These are phyloP conservation scores for Raphanus raphanistrum DNA, from an alignment of 345 rosid genomes.

Conservation along the genomic window DNA sequence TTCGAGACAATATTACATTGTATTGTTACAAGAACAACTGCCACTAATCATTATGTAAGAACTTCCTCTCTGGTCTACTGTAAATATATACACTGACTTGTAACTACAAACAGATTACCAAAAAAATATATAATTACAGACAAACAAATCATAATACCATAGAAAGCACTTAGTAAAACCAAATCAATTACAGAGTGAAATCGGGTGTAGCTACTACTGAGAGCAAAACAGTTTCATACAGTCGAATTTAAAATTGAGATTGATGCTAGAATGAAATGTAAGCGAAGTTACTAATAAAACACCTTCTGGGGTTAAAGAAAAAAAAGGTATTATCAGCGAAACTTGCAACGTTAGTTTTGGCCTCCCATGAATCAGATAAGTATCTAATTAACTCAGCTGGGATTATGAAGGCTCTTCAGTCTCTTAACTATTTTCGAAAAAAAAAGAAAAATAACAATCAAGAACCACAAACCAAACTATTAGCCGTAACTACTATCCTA, in stretches of 20 bases:
- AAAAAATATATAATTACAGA: neutral
- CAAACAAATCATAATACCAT: neutral
- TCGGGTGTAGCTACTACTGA: neutral
- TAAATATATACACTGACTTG: neutral
- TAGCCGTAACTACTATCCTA: neutral
- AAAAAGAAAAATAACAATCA: neutral
- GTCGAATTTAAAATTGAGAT: slow-evolving; percentile 2
- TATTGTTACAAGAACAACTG: neutral
- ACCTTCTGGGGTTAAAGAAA: slow-evolving; percentile 24
- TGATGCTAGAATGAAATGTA: slow-evolving; percentile 14
- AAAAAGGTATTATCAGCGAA: slow-evolving; percentile 46
- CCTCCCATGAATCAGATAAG: slow-evolving; percentile 45
- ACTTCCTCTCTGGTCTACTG: neutral
- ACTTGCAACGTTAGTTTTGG: slow-evolving; percentile 37
- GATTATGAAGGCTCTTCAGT: slow-evolving; percentile 36
- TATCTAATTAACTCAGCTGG: slow-evolving; percentile 27
- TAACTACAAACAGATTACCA: neutral
- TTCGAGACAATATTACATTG: neutral
- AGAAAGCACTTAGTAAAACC: neutral
- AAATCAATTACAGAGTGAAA: neutral
- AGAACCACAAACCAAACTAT: neutral
- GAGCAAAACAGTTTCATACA: neutral
- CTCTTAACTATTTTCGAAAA: slow-evolving; percentile 3
- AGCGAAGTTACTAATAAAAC: slow-evolving; percentile 46
- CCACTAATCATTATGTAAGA: neutral